A percentile compares a stretch with the other conserved stretches of the same genome.
Conservation (phyloP, 139 green algal genomes). For the Desmodesmus armatus region DNA sequence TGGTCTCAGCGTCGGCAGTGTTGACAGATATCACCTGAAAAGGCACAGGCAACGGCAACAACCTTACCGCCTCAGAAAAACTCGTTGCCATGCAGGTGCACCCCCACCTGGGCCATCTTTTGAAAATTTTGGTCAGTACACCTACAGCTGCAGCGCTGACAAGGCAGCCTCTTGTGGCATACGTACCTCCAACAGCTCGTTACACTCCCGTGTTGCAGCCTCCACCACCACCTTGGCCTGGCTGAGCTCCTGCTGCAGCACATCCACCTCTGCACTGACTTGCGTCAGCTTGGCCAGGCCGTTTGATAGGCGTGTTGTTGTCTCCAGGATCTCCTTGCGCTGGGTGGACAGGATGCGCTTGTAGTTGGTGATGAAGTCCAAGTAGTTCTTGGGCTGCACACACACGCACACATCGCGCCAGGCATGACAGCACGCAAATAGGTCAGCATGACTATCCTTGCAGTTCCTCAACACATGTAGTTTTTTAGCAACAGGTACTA, state of each 20-base stretch:
- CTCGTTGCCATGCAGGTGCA: no score
- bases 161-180: no score
- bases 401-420: not conserved
- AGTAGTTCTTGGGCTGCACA: conserved; percentile 91
- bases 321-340: conserved; percentile 49
- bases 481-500: no score
- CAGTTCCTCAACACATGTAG: no score
- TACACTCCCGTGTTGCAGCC: conserved; percentile 84
- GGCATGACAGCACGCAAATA: not conserved
- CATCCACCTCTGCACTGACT: conserved; percentile 84
- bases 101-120: no score
- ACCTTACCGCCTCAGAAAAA: no score
- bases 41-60: not conserved
- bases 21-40: conserved; percentile 73
- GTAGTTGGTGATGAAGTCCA: conserved; percentile 93
- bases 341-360: conserved; percentile 63
- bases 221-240: conserved; percentile 88
- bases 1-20: conserved; percentile 83
- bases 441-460: no score
- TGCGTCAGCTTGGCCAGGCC: conserved; percentile 90
- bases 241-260: conserved; percentile 86
- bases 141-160: no score
- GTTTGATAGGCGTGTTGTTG: conserved; percentile 28
- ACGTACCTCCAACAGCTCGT: conserved; percentile 82
- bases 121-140: no score